Evolutionary conservation across 139 green algal genomes (phyloP).

Genomic region (Chlorella sp.): DNA sequence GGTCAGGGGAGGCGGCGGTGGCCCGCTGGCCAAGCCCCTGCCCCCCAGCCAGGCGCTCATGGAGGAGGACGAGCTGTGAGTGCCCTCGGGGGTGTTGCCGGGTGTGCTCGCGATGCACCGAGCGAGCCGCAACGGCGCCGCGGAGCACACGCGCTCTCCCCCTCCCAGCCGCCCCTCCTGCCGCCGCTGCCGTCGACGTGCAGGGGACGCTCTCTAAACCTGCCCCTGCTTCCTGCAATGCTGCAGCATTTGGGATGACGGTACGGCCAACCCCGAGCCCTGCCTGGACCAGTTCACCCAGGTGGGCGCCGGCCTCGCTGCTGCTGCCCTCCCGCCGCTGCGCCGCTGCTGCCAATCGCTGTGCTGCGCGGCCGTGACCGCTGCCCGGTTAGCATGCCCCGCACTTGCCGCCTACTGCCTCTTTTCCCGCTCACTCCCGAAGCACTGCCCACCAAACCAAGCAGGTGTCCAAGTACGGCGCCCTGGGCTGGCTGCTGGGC

Average conservation of each 20-base stretch:
- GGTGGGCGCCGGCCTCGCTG: too few relatives aligned
- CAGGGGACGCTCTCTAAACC: too few relatives aligned
- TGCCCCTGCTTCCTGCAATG: not conserved
- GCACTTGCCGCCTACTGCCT: too few relatives aligned
- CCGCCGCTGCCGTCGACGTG: not conserved
- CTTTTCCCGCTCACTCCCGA: too few relatives aligned
- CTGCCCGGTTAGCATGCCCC: too few relatives aligned
- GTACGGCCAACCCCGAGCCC: slow-evolving; percentile 70
- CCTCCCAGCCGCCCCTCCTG: not conserved
- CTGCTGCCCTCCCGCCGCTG: too few relatives aligned
- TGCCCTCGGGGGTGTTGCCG: not conserved
- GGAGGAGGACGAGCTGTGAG: slow-evolving; percentile 74
- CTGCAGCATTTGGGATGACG: slow-evolving; percentile 76
- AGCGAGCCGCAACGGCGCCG: too few relatives aligned
- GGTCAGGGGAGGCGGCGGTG: slow-evolving; percentile 55
- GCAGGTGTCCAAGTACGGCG: slow-evolving; percentile 44
- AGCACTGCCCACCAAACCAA: too few relatives aligned
- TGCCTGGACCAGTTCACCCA: slow-evolving; percentile 66
- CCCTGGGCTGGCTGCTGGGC: slow-evolving; percentile 50
- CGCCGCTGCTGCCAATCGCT: too few relatives aligned
- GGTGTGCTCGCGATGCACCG: too few relatives aligned
- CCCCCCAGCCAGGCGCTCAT: slow-evolving; percentile 53
- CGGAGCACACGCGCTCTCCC: not conserved
- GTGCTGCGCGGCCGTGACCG: too few relatives aligned
- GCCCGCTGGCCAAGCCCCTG: slow-evolving; percentile 47